Evolutionary conservation across 2,329 filamentous ascomycete species (phyloP).

Genomic region (Dactylellina cionopaga): DNA sequence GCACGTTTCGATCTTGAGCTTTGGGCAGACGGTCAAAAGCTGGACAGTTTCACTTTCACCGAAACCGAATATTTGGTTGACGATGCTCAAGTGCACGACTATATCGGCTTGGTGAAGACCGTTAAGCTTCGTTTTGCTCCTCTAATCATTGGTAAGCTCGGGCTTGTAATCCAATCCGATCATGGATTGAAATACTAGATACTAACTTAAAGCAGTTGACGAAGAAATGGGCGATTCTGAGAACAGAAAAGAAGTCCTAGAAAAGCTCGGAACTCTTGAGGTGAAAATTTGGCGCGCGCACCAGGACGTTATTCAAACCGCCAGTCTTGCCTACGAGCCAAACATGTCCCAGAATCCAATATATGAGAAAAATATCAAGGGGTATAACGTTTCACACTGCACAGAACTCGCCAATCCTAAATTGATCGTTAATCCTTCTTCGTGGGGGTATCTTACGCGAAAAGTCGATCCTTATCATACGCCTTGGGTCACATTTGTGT

Average conservation of each 20-base stretch:
- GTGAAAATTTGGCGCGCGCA: constrained; percentile 28
- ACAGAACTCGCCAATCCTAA: constrained; percentile 5
- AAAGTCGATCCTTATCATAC: constrained; percentile 29
- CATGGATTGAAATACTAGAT: background rate
- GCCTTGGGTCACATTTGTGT: constrained; percentile 30
- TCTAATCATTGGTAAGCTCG: constrained; percentile 25
- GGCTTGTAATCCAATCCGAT: background rate
- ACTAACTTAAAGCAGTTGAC: background rate
- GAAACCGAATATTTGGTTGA: constrained; percentile 17
- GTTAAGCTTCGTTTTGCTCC: constrained; percentile 34
- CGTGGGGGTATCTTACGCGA: constrained; percentile 12
- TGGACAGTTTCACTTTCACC: constrained; percentile 26
- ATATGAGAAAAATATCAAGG: constrained; percentile 27
- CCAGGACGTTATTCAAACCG: constrained; percentile 8
- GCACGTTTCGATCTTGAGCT: constrained; percentile 31
- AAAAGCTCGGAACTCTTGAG: constrained; percentile 22
- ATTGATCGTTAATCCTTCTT: constrained; percentile 11
- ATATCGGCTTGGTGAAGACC: constrained; percentile 2
- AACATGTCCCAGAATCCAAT: constrained; percentile 7
- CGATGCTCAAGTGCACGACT: constrained; percentile 25
- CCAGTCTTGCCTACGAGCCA: background rate
- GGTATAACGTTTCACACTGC: constrained; percentile 13
- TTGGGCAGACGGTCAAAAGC: constrained; percentile 37
- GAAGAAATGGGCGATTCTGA: constrained; percentile 6
- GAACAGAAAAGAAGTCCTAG: background rate